Base-by-base conservation (phyloP, 192 early-diverging fungal genomes). In the Podochytrium sp. region DNA sequence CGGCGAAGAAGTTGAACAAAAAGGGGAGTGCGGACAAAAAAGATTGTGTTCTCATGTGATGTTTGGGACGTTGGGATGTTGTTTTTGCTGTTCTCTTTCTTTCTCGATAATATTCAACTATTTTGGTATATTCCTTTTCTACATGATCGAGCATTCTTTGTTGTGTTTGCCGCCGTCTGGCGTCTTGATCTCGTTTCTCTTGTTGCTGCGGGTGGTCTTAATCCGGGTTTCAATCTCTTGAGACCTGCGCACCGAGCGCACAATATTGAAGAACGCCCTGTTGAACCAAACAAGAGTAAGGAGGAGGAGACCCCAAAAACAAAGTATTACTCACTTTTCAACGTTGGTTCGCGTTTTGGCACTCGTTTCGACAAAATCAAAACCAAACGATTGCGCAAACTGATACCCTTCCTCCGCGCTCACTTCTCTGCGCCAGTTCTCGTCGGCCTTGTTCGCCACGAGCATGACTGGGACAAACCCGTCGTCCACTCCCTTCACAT, bases 391-490 rank as follows among this genome's bases (percentile, higher is more conserved):
- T 69, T 85, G 82, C 12, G 96, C 93, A 86, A 96, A 86, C 16
- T 86, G 81, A 71, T 83, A 77, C 7, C 94, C 96, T 76, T 96
- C 93, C 72, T 93, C 93, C 71, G 78, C 80, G 16, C 90, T 85
- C 18, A 98, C 95, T 70, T 96, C 92, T 66, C 95, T 85, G 63
- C 97, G 94, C 34, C 76, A 76, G 35, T 88, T 88, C 61, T 91
- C 80, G 84, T 98, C 95, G 66, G 93, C 93, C 80, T 98, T 98
- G 86, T 97, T 98, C 32, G 90, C 96, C 29, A 97, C 91, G 12
- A 98, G 82, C 52, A 98, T 90, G 79, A 96, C 90, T 20, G 94
- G 93, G 39, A 96, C 61, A 1, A 5, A 91, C 80, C 92, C 92
- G 74, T 87, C 86, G 71, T 97, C 94, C 68, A 89, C 87, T 80